A percentile compares a stretch with the other conserved stretches of the same genome.
Evolutionary conservation across 2,329 filamentous ascomycete species (phyloP).

Genomic region (Colletotrichum sp.): DNA sequence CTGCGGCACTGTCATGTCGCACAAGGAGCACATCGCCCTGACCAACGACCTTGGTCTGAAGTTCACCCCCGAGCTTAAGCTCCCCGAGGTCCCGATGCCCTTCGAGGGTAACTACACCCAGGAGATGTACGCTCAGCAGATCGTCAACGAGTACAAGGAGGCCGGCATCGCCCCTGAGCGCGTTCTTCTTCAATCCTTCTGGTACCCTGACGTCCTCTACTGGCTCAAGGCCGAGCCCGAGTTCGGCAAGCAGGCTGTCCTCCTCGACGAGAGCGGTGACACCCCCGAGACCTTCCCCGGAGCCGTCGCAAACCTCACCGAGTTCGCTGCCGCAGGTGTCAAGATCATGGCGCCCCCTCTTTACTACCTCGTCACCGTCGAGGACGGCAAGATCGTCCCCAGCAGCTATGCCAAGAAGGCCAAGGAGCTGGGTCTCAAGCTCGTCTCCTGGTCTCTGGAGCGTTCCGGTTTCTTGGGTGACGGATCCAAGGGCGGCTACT

Average conservation of each 20-base stretch:
- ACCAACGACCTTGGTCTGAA: constrained; percentile 63
- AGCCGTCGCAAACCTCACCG: constrained; percentile 62
- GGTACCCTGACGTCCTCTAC: constrained; percentile 68
- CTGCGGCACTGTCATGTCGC: constrained; percentile 66
- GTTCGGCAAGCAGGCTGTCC: constrained; percentile 67
- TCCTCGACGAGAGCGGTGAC: constrained; percentile 68
- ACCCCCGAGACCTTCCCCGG: constrained; percentile 51
- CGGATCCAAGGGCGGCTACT: constrained; percentile 54
- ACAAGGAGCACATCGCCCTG: constrained; percentile 66
- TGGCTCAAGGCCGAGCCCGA: constrained; percentile 67
- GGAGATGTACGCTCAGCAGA: constrained; percentile 66
- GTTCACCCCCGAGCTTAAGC: constrained; percentile 73
- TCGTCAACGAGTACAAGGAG: constrained; percentile 64
- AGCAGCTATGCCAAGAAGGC: constrained; percentile 67
- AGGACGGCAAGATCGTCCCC: constrained; percentile 62
- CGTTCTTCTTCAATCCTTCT: constrained; percentile 70
- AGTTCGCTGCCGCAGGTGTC: constrained; percentile 62
- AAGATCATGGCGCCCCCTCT: constrained; percentile 68
- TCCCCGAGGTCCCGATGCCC: constrained; percentile 72
- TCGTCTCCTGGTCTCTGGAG: constrained; percentile 74
- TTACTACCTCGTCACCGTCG: constrained; percentile 62
- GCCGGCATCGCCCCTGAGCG: constrained; percentile 57
- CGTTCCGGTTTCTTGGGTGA: constrained; percentile 65
- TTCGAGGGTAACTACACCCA: constrained; percentile 70
- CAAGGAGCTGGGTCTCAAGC: constrained; percentile 65